Percentiles rank a stretch among this genome's conserved stretches.
Evolutionary conservation across 2,329 filamentous ascomycete genomes (phyloP).

Genomic region (Ophioceras dolichostomum): DNA sequence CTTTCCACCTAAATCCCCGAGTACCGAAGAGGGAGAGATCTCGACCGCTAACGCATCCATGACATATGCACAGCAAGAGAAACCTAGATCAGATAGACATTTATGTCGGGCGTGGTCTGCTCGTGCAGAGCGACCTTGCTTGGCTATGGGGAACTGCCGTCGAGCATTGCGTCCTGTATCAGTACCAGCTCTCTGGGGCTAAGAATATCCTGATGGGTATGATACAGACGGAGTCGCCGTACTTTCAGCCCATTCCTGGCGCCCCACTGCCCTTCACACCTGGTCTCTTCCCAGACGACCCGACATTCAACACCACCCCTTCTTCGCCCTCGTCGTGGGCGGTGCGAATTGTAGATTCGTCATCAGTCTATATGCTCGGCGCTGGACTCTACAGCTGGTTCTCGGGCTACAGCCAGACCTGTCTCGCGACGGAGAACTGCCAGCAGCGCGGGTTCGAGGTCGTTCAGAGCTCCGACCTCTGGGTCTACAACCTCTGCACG

Average conservation of each 20-base stretch:
- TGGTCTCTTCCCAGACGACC: not conserved
- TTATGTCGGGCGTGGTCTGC: slow-evolving; percentile 34
- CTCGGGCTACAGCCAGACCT: slow-evolving; percentile 6
- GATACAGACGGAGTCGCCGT: slow-evolving; percentile 28
- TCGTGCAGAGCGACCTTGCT: slow-evolving; percentile 28
- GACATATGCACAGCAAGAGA: slow-evolving; percentile 5
- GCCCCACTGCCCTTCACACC: slow-evolving; percentile 23
- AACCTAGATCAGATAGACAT: slow-evolving; percentile 9
- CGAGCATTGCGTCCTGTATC: slow-evolving; percentile 33
- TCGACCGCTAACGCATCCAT: no score
- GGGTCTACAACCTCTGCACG: slow-evolving; percentile 9
- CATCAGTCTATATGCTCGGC: slow-evolving; percentile 3
- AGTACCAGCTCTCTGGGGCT: slow-evolving; percentile 32
- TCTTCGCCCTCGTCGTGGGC: slow-evolving; percentile 7
- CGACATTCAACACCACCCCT: not conserved
- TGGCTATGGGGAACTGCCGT: slow-evolving; percentile 26
- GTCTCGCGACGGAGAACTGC: slow-evolving; percentile 6
- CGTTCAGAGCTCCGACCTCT: slow-evolving; percentile 4
- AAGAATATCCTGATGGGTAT: slow-evolving; percentile 32
- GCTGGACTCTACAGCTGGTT: slow-evolving; percentile 9
- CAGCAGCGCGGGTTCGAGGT: slow-evolving; percentile 7
- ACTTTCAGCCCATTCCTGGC: slow-evolving; percentile 31
- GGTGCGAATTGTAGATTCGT: slow-evolving; percentile 4
- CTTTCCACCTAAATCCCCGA: no score
- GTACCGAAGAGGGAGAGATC: no score